Base-by-base conservation (phyloP, 345 rosid genomes). In the Rhodomyrtus tomentosa region DNA sequence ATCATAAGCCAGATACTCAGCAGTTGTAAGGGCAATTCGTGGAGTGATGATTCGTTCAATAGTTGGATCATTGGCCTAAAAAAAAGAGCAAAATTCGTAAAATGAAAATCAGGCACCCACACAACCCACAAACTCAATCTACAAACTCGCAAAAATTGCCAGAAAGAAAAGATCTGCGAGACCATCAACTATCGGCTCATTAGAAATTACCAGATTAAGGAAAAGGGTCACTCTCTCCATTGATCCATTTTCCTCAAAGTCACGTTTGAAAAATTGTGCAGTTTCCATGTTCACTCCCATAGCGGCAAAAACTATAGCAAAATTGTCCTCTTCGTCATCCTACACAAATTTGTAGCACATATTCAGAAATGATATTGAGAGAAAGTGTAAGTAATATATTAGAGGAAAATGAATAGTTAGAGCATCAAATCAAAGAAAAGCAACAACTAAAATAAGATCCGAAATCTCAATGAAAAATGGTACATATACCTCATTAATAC, bases 221-320 rank as follows among this genome's bases (percentile, higher is more conserved):
- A 96, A 96, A 86, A 96, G 95, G 54, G 97, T 95, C 86, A 96
- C 98, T 90, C 99, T 94, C 89, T 96, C 99, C 99, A 95, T 95
- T 12, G 99, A 96, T n/a, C 98, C 99, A 86, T 95, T 96, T 88
- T 95, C 98, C 92, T 96, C 99, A 86, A 96, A 96, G 90, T 96
- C 99, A 55, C 99, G 95, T 85, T 96, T 96, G 91, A 96, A 95
- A 89, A 96, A 96, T 87, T 96, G 98, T 20, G 99, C 98, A 55
- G 99, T 96, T 89, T 96, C 98, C 98, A 95, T 96, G 91, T 96
- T 96, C 76, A 96, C 99, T 84, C 99, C 98, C 99, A 96, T 95
- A 82, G 99, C 99, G 45, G 99, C 99, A 85, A 96, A 96, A 40
- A 96, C 98, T 90, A 95, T 96, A 54, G 99, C 99, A 89, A 96